Evolutionary conservation across 345 rosid species (phyloP).

Genomic region (Eucalyptus marginata): DNA sequence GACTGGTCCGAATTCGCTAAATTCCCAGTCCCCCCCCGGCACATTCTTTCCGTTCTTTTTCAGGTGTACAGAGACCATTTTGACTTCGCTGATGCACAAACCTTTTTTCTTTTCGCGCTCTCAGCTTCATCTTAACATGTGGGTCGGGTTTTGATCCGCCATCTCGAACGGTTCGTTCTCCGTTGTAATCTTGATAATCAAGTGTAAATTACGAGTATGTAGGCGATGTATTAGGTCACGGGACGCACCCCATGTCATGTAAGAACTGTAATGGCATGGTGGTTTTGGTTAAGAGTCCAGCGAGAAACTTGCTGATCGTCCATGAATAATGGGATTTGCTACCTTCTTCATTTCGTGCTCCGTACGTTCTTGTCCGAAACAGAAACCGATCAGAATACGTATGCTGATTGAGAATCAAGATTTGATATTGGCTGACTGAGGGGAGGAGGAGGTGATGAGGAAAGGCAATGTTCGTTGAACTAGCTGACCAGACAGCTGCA

Average conservation of each 20-base stretch:
- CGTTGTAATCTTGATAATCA: not conserved
- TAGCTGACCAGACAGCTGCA: not conserved
- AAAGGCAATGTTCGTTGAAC: not conserved
- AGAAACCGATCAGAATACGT: not conserved
- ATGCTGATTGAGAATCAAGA: not conserved
- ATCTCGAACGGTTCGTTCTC: not conserved
- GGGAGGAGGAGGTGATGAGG: not conserved
- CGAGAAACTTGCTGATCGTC: not conserved
- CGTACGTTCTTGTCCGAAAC: not conserved
- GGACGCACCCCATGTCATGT: not conserved
- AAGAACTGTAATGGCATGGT: not conserved
- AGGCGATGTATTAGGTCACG: not conserved
- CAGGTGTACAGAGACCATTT: not conserved
- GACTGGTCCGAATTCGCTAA: not conserved
- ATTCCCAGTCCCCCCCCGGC: not conserved
- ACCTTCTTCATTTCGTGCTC: not conserved
- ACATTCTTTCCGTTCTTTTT: not conserved
- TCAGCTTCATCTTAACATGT: not conserved
- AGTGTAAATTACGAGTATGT: slow-evolving; percentile 8
- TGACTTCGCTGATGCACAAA: not conserved
- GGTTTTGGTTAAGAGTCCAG: not conserved
- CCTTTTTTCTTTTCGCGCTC: not conserved
- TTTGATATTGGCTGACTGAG: not conserved
- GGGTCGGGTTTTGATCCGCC: not conserved
- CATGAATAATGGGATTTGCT: not conserved